Percentiles rank a stretch among this genome's conserved stretches.
These are phyloP conservation scores for Piper betle DNA, from an alignment of 164 flowering plant species.

Conservation along the genomic window DNA sequence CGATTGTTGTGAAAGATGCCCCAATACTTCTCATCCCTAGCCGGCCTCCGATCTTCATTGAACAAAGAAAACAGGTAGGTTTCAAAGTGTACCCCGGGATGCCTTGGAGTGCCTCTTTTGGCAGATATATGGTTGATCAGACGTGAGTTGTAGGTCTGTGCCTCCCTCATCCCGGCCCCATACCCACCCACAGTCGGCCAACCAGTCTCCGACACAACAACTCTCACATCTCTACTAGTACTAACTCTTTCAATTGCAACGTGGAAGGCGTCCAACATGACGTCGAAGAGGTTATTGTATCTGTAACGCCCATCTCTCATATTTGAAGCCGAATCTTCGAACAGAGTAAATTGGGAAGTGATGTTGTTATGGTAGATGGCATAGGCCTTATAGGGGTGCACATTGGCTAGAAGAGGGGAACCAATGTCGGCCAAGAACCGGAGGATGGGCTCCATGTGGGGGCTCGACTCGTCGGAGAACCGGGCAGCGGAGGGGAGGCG, in stretches of 20 bases:
- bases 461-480: neutral
- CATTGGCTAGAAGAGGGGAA: neutral
- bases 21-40: conserved; percentile 5
- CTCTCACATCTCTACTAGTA: neutral
- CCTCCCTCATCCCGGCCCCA: neutral
- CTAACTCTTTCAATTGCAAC: conserved; percentile 7
- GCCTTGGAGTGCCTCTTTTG: conserved; percentile 4
- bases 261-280: conserved; percentile 7
- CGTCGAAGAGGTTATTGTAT: conserved; percentile 4
- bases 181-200: conserved; percentile 8
- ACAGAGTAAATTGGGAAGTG: neutral
- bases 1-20: conserved; percentile 8
- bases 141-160: neutral
- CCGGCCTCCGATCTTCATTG: conserved; percentile 5
- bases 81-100: neutral
- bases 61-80: conserved; percentile 9
- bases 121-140: neutral
- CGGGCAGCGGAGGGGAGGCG: neutral
- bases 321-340: neutral
- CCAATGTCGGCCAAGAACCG: neutral
- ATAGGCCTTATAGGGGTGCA: conserved; percentile 4
- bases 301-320: neutral
- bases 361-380: neutral
- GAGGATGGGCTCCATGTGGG: neutral
- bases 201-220: conserved; percentile 4